Percentiles rank a stretch among this genome's conserved stretches.
Conservation (phyloP, 768 basidiomycete species). For the Amanita pallidorosea region DNA sequence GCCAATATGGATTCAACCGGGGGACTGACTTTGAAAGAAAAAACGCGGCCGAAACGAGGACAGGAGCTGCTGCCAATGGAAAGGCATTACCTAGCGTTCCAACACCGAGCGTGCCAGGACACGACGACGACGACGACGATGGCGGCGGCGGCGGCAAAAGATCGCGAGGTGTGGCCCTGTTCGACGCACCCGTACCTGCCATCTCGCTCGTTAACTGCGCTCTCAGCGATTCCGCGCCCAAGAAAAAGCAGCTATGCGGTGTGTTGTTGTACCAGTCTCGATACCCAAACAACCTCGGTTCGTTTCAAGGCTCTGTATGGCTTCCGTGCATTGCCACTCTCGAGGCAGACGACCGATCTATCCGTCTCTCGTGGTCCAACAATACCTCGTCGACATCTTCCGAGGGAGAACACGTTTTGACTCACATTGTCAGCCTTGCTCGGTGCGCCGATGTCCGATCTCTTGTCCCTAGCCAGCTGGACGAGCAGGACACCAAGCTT, state of each 20-base stretch:
- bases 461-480: conserved; percentile 29
- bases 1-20: conserved; percentile 5
- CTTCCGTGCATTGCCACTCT: conserved; percentile 30
- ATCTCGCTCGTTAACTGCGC: conserved; percentile 1
- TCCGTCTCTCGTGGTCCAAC: conserved; percentile 5
- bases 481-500: conserved; percentile 29
- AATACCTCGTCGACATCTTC: too few relatives aligned
- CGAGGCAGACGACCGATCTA: conserved; percentile 21
- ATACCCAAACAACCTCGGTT: conserved; percentile 6
- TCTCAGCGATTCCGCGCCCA: conserved; percentile 3
- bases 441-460: conserved; percentile 59
- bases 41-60: neutral
- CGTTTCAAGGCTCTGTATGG: conserved; percentile 32
- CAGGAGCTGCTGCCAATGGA: neutral
- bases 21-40: neutral
- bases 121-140: too few relatives aligned
- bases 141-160: neutral
- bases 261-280: conserved; percentile 9
- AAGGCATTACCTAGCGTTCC: neutral
- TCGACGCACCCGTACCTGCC: conserved; percentile 4
- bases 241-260: conserved; percentile 7
- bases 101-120: neutral
- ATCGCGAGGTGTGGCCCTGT: neutral
- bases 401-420: conserved; percentile 19
- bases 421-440: conserved; percentile 36